Evolutionary conservation across 768 basidiomycete genomes (phyloP).

Genomic region (Suillus variegatus): DNA sequence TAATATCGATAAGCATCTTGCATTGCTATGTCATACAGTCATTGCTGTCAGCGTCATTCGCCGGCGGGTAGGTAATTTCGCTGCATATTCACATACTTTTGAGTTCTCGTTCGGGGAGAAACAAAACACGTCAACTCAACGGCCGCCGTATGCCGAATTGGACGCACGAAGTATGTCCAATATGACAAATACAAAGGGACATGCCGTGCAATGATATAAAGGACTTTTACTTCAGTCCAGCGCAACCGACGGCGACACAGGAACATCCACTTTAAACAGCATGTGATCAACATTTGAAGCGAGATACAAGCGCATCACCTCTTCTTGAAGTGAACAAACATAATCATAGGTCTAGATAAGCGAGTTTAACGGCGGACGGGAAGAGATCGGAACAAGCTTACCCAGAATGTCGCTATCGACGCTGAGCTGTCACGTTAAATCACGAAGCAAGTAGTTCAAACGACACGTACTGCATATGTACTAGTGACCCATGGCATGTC

Average conservation of each 20-base stretch:
- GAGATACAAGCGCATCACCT: neutral
- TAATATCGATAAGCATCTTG: neutral
- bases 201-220: neutral
- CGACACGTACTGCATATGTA: neutral
- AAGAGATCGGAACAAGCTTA: neutral
- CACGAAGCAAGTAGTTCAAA: neutral
- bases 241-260: neutral
- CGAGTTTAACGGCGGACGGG: neutral
- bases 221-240: neutral
- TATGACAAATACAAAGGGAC: neutral
- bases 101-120: neutral
- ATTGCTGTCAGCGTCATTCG: neutral
- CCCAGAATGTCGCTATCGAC: neutral
- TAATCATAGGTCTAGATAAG: neutral
- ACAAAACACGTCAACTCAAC: neutral
- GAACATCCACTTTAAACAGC: neutral
- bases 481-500: neutral
- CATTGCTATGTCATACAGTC: neutral
- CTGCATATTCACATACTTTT: neutral
- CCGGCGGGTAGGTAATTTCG: neutral
- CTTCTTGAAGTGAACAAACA: neutral
- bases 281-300: neutral
- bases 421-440: neutral
- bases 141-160: neutral
- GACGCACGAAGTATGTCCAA: neutral